Base-by-base conservation (phyloP, 163 green algal genomes). In the Smithsoniella earleae region DNA sequence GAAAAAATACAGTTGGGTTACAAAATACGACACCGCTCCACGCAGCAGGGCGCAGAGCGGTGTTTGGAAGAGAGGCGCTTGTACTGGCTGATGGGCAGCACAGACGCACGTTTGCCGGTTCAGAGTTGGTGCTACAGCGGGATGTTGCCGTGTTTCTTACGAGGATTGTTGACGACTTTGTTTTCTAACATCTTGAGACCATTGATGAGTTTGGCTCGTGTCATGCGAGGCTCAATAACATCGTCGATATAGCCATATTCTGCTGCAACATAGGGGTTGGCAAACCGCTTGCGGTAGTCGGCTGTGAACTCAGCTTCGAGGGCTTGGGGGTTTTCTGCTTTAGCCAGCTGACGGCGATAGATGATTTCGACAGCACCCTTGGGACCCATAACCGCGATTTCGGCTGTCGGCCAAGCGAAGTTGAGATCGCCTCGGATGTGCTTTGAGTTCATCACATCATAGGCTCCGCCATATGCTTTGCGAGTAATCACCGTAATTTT, bases 341-440 rank as follows among this genome's bases (percentile, higher is more conserved):
- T 55, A 27, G 2, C 66, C 76, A 62, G 22, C 22, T n/a, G 2
- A 22, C 40, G 22, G 34, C 81, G 75, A 74, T 85, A 87, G 18
- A 91, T 78, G 36, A 91, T 83, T 66, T 87, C 82, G 38, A 86
- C 81, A 0, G 86, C 86, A 18, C 83, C 85, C 76, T 86, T 88
- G 66, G 78, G 77, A 45, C 86, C 86, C 86, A 92, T 91, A 34
- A 92, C 86, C 2, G 86, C 86, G 36, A 92, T 83, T 82, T 92
- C 80, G 3, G 82, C 86, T 0, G 80, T 74, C 5, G 86, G 87
- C 86, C 86, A 91, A 0, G 78, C 77, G 25, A 91, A 77, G 75
- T 91, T 91, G 40, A 85, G 66, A 66, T 91, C 86, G 10, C 55
- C 79, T 2, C 86, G 66, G 34, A 91, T 75, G 76, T 91, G 86